These are phyloP conservation scores for Onygena corvina DNA, from an alignment of 2,329 filamentous ascomycete species.

Conservation along the genomic window DNA sequence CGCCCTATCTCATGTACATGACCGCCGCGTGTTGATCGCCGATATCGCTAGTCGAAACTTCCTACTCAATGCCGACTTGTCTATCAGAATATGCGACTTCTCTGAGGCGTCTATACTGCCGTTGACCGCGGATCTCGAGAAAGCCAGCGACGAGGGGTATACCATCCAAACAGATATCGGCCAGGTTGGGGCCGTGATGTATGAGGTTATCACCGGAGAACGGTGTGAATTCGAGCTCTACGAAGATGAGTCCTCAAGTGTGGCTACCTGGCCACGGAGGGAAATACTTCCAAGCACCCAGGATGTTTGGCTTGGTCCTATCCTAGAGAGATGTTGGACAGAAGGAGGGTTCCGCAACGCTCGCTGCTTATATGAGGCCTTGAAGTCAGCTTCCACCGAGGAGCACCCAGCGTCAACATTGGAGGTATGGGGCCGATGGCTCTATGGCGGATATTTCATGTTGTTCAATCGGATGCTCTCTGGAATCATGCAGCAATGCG, in stretches of 20 bases:
- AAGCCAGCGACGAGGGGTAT: slow-evolving; percentile 21
- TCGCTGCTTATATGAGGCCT: not conserved
- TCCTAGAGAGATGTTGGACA: slow-evolving; percentile 21
- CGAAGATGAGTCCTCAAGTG: slow-evolving; percentile 12
- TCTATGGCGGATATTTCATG: not conserved
- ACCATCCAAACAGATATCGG: slow-evolving; percentile 23
- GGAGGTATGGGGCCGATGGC: not conserved
- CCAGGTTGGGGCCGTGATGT: slow-evolving; percentile 24
- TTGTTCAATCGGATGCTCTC: too few species aligned
- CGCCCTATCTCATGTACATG: slow-evolving; percentile 7
- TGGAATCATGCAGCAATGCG: too few species aligned
- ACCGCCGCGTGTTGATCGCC: not conserved
- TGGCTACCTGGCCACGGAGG: slow-evolving; percentile 18
- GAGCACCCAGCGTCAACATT: not conserved
- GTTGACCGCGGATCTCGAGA: slow-evolving; percentile 19
- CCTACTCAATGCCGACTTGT: slow-evolving; percentile 18
- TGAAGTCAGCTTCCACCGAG: slow-evolving; percentile 8
- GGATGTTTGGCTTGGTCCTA: slow-evolving; percentile 19
- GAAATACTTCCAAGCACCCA: slow-evolving; percentile 19
- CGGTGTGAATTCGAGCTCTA: slow-evolving; percentile 21
- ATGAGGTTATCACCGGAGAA: slow-evolving; percentile 19
- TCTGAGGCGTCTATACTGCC: not conserved
- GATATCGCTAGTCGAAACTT: slow-evolving; percentile 18
- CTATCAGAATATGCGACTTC: slow-evolving; percentile 5
- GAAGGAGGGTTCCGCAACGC: slow-evolving; percentile 8